These are phyloP conservation scores for Trichoderma brevicompactum DNA, from an alignment of 2,329 filamentous ascomycete genomes.

Conservation along the genomic window DNA sequence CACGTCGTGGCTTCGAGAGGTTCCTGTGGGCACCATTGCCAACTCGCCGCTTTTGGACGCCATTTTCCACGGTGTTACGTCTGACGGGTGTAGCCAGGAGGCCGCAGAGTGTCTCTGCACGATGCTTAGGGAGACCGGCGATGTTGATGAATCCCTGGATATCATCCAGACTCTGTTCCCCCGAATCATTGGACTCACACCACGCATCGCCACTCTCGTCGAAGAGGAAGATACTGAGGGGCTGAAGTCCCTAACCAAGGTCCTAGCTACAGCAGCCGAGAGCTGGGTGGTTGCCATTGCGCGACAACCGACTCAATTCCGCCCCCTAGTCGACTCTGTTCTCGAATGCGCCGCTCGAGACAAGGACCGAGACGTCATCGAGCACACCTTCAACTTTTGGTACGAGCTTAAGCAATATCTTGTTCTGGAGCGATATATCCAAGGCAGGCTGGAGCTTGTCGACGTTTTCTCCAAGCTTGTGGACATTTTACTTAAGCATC, in stretches of 20 bases:
- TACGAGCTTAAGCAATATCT: constrained; percentile 98
- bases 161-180: constrained; percentile 85
- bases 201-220: constrained; percentile 75
- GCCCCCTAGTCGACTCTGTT: constrained; percentile 82
- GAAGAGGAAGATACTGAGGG: constrained; percentile 82
- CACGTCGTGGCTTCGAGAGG: constrained; percentile 94
- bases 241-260: constrained; percentile 84
- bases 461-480: constrained; percentile 89
- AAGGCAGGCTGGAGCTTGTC: constrained; percentile 74
- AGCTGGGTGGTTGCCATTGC: constrained; percentile 93
- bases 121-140: constrained; percentile 87
- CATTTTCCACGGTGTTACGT: constrained; percentile 75
- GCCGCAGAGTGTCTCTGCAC: constrained; percentile 92
- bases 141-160: constrained; percentile 86
- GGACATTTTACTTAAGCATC: constrained; percentile 87
- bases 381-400: constrained; percentile 96
- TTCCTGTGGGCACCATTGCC: constrained; percentile 81
- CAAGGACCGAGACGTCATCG: constrained; percentile 86
- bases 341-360: constrained; percentile 91
- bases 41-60: constrained; percentile 83
- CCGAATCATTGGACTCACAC: constrained; percentile 73
- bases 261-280: constrained; percentile 92
- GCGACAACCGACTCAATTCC: constrained; percentile 79
- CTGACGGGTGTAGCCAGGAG: constrained; percentile 79
- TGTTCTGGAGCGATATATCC: constrained; percentile 84